phyloP scores from a whole-genome alignment of 495 filamentous ascomycete species.

The Tuber brumale region DNA sequence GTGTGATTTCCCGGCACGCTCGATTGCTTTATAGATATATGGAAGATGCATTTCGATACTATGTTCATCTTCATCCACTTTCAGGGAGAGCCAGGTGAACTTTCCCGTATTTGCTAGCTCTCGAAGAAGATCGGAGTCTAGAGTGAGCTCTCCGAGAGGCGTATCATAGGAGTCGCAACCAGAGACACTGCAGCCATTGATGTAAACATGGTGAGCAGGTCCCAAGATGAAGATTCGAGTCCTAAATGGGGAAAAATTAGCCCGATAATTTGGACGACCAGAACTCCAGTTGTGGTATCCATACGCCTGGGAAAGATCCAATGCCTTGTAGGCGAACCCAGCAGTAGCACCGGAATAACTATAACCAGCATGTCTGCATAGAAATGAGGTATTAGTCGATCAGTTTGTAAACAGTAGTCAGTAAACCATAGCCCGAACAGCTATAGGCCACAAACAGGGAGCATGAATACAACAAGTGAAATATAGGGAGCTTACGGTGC shows the following conservation, averaged over 20 bases:
- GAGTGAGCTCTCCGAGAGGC: conserved; percentile 69
- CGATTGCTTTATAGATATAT: conserved; percentile 80
- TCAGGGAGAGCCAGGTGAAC: conserved; percentile 67
- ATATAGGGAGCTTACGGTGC: conserved; percentile 66
- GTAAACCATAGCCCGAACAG: background rate
- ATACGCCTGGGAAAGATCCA: conserved; percentile 75
- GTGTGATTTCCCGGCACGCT: conserved; percentile 48
- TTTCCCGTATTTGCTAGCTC: conserved; percentile 56
- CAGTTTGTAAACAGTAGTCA: background rate
- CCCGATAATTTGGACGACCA: background rate
- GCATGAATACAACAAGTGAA: background rate
- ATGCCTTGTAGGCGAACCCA: conserved; percentile 87
- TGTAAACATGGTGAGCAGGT: conserved; percentile 82
- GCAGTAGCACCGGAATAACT: conserved; percentile 89
- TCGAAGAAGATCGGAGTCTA: conserved; percentile 63
- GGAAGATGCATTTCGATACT: conserved; percentile 96
- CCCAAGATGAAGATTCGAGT: conserved; percentile 93
- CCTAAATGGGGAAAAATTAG: conserved; percentile 43
- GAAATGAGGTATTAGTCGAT: background rate
- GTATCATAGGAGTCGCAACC: conserved; percentile 70
- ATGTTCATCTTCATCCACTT: conserved; percentile 79
- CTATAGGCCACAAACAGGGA: background rate
- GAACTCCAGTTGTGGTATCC: background rate
- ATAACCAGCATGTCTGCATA: conserved; percentile 82
- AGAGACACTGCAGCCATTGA: conserved; percentile 70